Evolutionary conservation across 1,284 basidiomycete species (phyloP), one percentile per base, ranked within the genome.

Genomic region (Trametes polyzona): DNA sequence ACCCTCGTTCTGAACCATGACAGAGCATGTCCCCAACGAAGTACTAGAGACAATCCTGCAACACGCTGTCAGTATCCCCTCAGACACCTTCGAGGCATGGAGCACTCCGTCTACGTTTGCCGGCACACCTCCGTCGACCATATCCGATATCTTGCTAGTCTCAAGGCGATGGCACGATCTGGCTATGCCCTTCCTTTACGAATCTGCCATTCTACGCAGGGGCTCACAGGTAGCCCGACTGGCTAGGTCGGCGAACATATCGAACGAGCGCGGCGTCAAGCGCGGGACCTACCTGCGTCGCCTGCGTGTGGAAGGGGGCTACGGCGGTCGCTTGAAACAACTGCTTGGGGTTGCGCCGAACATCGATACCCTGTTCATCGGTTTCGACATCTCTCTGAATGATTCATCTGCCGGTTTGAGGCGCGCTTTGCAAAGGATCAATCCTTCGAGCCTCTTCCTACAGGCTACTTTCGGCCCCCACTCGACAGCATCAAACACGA

Each of bases 141-240:
- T 24, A 8, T 5, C 16, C 2, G n/a, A 40, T 19, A 4, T 40
- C 21, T 21, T 54, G 9, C 43, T 41, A 3, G 44, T 47, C 1
- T 54, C 29, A 2, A 47, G 12, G 14, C 43, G 36, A 21, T 54
- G 52, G 52, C 29, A 47, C 36, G 35, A 47, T 29, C 32, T 47
- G 4, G 51, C 32, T 9, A 5, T 26, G 4, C 52, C 52, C 5
- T 36, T 21, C 3, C 52, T 54, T 10, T 47, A 21, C 19, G 42
- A 43, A 8, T 42, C 29, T 4, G 44, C 47, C 23, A 57, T 57
- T 23, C 44, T 57, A 8, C 55, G 50, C 23, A 57, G 50, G 16
- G 27, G 23, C 2, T 10, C 16, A 1, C 50, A 52, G 14, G 46
- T 47, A 3, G n/a, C 2, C 6, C 24, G 23, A 0, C 51, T 57